Evolutionary conservation across 2,329 filamentous ascomycete species (phyloP).

Genomic region (Achaetomium macrosporum): DNA sequence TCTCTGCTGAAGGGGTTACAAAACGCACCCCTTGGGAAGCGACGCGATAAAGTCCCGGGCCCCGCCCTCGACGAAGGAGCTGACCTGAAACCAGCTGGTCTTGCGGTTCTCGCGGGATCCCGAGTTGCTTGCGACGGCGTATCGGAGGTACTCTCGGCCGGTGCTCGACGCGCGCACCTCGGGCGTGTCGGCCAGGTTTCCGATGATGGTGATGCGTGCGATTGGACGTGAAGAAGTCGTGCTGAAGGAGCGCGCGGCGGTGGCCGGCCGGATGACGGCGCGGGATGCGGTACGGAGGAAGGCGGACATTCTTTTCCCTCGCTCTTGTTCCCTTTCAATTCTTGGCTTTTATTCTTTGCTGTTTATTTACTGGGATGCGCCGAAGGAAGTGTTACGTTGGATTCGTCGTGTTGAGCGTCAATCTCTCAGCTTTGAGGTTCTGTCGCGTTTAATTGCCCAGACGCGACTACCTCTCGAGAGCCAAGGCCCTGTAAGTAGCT

Average conservation of each 20-base stretch:
- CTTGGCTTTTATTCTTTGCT: background rate
- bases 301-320: constrained; percentile 36
- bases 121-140: constrained; percentile 64
- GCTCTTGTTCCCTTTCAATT: background rate
- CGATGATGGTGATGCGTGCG: constrained; percentile 80
- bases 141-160: constrained; percentile 70
- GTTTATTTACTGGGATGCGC: no score
- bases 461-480: no score
- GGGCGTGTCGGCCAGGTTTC: constrained; percentile 73
- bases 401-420: no score
- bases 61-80: constrained; percentile 64
- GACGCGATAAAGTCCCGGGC: constrained; percentile 62
- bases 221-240: constrained; percentile 58
- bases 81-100: constrained; percentile 81
- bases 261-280: constrained; percentile 30
- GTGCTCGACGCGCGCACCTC: constrained; percentile 65
- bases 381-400: background rate
- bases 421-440: no score
- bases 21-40: constrained; percentile 80
- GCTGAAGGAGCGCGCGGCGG: constrained; percentile 65
- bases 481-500: no score
- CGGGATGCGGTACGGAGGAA: constrained; percentile 46
- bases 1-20: no score
- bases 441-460: no score
- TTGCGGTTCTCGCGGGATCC: constrained; percentile 64